phyloP scores from a whole-genome alignment of 371 early-diverging fungal genomes.

The Mucor sp. region DNA sequence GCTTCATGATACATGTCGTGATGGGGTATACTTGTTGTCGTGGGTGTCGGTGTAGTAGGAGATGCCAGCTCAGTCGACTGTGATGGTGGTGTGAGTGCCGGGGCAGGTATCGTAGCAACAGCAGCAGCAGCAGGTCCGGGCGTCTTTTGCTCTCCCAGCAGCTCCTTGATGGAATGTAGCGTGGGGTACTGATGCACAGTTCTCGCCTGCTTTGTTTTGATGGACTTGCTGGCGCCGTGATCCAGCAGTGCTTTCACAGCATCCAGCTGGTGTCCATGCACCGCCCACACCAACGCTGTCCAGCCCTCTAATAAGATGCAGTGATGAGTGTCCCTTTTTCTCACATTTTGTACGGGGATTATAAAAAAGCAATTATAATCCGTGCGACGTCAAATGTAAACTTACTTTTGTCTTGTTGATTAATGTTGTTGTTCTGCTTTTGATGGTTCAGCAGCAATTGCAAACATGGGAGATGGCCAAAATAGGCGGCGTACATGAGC shows the following conservation, averaged over 20 bases:
- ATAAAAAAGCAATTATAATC: slow-evolving; percentile 1
- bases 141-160: slow-evolving; percentile 4
- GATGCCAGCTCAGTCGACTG: not conserved
- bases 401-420: slow-evolving; percentile 32
- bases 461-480: slow-evolving; percentile 21
- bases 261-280: slow-evolving; percentile 69
- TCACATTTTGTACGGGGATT: slow-evolving; percentile 1
- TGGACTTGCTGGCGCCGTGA: slow-evolving; percentile 65
- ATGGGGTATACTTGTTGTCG: not conserved
- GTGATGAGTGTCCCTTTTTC: slow-evolving; percentile 4
- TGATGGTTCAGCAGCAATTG: slow-evolving; percentile 15
- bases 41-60: not conserved
- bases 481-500: slow-evolving; percentile 28
- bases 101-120: not conserved
- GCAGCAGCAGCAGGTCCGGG: not conserved
- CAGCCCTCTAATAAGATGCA: slow-evolving; percentile 70
- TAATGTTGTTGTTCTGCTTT: not conserved
- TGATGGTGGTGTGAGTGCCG: not conserved
- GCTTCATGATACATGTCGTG: slow-evolving; percentile 25
- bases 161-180: slow-evolving; percentile 33
- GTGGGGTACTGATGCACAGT: slow-evolving; percentile 70
- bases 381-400: not conserved
- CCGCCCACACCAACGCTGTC: slow-evolving; percentile 94
- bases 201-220: slow-evolving; percentile 65
- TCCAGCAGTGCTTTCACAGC: slow-evolving; percentile 69